Percentiles rank a stretch among this genome's conserved stretches.
phyloP scores from a whole-genome alignment of 805 yeast species.

The Monosporozyma servazzii region DNA sequence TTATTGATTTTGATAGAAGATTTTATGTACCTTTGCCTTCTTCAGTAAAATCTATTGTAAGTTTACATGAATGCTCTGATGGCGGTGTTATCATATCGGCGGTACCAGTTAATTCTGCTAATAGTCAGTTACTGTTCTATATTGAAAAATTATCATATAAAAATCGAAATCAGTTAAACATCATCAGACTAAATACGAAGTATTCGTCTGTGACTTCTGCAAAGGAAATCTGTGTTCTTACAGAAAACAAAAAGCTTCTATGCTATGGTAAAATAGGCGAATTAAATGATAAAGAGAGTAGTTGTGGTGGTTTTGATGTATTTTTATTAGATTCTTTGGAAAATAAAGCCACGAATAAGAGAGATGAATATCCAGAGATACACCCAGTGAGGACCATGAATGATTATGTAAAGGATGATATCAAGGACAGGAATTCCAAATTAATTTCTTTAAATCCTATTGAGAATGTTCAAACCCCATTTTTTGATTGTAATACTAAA shows the following conservation, averaged over 20 bases:
- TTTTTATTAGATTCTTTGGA: slow-evolving; percentile 8
- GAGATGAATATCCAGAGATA: background rate
- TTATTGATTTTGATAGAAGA: background rate
- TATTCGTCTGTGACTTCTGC: slow-evolving; percentile 14
- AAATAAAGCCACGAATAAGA: background rate
- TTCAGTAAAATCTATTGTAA: slow-evolving; percentile 4
- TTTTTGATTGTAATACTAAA: background rate
- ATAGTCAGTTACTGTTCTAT: background rate
- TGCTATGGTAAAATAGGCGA: slow-evolving; percentile 16
- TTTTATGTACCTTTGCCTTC: background rate
- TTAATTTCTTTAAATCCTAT: background rate
- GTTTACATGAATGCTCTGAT: slow-evolving; percentile 5
- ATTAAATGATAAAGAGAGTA: background rate
- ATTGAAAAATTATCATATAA: background rate
- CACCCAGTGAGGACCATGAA: background rate
- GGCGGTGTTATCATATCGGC: slow-evolving; percentile 11
- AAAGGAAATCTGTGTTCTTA: slow-evolving; percentile 12
- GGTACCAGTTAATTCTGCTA: background rate
- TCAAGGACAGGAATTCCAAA: background rate
- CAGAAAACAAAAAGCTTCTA: slow-evolving; percentile 14
- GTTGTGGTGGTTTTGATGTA: slow-evolving; percentile 16
- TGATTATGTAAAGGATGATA: background rate
- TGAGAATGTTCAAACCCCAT: background rate
- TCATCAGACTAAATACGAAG: slow-evolving; percentile 9
- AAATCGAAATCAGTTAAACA: background rate